phyloP scores from a whole-genome alignment of 805 yeast species.

The Brettanomyces anomalus region DNA sequence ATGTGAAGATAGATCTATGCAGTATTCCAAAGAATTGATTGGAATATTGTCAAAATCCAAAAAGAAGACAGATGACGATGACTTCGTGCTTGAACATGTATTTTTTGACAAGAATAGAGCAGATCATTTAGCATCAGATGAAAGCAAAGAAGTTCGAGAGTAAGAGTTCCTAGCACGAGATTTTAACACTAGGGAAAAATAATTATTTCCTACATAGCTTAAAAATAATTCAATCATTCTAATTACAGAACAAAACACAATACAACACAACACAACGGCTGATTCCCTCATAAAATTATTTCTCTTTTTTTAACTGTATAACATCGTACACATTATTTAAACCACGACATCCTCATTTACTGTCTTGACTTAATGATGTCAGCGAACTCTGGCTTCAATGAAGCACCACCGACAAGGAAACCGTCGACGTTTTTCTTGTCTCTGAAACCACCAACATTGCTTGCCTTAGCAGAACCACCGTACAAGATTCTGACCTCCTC shows the following conservation, averaged over 20 bases:
- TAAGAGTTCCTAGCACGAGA: no score
- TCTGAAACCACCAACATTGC: conserved; percentile 83
- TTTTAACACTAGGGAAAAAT: no score
- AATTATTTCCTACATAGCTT: no score
- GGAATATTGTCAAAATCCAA: neutral
- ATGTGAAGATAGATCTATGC: conserved; percentile 63
- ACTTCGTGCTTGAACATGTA: neutral
- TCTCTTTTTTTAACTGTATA: neutral
- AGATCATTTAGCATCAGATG: no score
- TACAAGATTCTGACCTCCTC: conserved; percentile 80
- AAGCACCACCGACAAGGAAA: conserved; percentile 99
- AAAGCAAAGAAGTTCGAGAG: no score
- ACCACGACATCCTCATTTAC: conserved; percentile 25
- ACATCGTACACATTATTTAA: no score
- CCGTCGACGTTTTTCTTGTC: conserved; percentile 94
- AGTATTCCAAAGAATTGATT: conserved; percentile 20
- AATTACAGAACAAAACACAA: no score
- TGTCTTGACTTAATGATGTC: conserved; percentile 90
- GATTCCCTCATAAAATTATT: neutral
- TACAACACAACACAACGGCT: no score
- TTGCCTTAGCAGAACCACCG: conserved; percentile 98
- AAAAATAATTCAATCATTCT: no score
- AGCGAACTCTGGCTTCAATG: conserved; percentile 94
- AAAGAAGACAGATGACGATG: neutral
- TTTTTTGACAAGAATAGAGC: no score